Evolutionary conservation across 805 yeast genomes (phyloP).

Genomic region (Starmerella vaccinii): DNA sequence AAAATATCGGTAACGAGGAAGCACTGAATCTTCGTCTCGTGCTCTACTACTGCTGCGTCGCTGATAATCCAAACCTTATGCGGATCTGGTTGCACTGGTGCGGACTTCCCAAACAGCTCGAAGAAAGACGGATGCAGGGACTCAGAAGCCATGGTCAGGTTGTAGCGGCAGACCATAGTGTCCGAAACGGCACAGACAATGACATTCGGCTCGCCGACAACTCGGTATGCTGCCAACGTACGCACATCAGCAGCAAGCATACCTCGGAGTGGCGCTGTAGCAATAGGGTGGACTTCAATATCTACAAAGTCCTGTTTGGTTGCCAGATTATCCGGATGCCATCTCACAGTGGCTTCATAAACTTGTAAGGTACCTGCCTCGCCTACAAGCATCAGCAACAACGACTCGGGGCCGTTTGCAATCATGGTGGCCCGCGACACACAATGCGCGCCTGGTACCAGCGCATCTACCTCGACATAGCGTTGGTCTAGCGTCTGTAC

Average conservation of each 20-base stretch:
- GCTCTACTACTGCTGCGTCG: background rate
- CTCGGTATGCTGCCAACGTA: background rate
- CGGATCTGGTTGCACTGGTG: constrained; percentile 16
- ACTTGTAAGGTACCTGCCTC: constrained; percentile 17
- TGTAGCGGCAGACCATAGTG: constrained; percentile 4
- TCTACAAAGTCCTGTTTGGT: constrained; percentile 11
- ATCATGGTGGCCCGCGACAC: constrained; percentile 27
- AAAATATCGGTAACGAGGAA: constrained; percentile 20
- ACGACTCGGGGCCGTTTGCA: constrained; percentile 21
- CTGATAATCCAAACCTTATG: constrained; percentile 10
- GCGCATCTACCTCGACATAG: constrained; percentile 23
- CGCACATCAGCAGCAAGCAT: background rate
- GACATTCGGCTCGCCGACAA: background rate
- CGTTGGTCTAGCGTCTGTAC: constrained; percentile 37
- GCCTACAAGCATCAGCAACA: constrained; percentile 28
- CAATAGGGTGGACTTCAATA: constrained; percentile 3
- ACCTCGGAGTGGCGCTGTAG: background rate
- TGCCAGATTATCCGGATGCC: constrained; percentile 20
- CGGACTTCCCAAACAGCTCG: constrained; percentile 17
- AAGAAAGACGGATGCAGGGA: constrained; percentile 22
- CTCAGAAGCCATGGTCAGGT: constrained; percentile 10
- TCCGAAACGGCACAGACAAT: constrained; percentile 12
- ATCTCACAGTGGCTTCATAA: constrained; percentile 27
- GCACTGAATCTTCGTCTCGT: constrained; percentile 11
- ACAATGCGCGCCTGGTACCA: constrained; percentile 22